phyloP scores from a whole-genome alignment of 2,329 filamentous ascomycete species.

The Aspergillus oerlinghausenensis region DNA sequence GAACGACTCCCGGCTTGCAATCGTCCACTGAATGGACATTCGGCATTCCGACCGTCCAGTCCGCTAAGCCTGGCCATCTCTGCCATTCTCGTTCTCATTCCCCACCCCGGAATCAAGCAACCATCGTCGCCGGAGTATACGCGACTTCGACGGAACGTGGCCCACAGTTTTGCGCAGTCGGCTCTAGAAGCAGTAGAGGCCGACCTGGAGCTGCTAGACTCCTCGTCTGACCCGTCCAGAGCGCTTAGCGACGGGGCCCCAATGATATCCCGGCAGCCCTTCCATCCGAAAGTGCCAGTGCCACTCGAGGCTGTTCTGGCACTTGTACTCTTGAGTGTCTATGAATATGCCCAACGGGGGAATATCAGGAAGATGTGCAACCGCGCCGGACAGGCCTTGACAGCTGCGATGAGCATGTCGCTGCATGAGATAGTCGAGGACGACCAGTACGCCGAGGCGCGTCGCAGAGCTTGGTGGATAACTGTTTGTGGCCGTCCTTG shows the following conservation, averaged over 20 bases:
- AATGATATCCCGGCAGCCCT: conserved; percentile 5
- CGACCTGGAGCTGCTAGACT: conserved; percentile 21
- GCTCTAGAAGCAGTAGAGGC: conserved; percentile 22
- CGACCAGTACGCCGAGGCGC: conserved; percentile 20
- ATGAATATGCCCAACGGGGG: conserved; percentile 29
- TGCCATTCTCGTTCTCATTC: conserved; percentile 24
- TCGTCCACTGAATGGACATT: conserved; percentile 7
- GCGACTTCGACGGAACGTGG: conserved; percentile 18
- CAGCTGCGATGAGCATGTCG: conserved; percentile 21
- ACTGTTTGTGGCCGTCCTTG: conserved; percentile 11
- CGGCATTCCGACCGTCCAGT: conserved; percentile 17
- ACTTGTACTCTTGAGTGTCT: conserved; percentile 23
- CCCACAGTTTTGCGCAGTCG: conserved; percentile 20
- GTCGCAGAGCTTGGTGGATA: conserved; percentile 29
- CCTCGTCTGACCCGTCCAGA: not conserved
- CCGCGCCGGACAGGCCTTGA: conserved; percentile 24
- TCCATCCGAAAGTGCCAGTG: conserved; percentile 18
- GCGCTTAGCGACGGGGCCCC: not conserved
- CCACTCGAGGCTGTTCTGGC: conserved; percentile 23
- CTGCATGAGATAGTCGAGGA: conserved; percentile 19
- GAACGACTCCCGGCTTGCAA: conserved; percentile 9
- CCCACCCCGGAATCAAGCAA: conserved; percentile 17
- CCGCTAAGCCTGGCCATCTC: conserved; percentile 25
- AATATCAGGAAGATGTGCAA: conserved; percentile 27
- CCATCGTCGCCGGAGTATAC: conserved; percentile 16